Evolutionary conservation across 2,329 filamentous ascomycete genomes (phyloP), one percentile per base, ranked within the genome.

Genomic region (Aspergillus versicolor): DNA sequence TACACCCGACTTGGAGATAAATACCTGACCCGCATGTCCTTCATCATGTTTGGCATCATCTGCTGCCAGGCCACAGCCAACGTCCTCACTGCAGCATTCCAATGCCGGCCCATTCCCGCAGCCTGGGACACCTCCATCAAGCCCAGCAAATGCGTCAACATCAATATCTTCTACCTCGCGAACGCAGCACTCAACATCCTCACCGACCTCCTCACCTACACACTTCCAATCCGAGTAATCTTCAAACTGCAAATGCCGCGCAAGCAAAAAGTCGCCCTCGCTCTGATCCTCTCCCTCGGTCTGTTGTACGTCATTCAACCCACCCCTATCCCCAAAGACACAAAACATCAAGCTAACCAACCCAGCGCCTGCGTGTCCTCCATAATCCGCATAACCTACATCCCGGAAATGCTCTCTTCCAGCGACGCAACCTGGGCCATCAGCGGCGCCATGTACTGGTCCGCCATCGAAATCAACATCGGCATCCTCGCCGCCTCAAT

Each of bases 131-230:
- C 63, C n/a, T 62, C 61, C 15, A 62, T 70, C 5, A 30, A 8
- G 27, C 41, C 68, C 0, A 58, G 78, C 60, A 57, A 66, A n/a
- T 83, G 81, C 56, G 70, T 83, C 53, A 68, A 75, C 53, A 73
- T 86, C 59, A 76, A 80, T 2, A 71, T 73, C 0, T 81, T 84
- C 50, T 76, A 84, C 27, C 75, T 83, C 30, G 77, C 77, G 37
- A 77, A 84, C 37, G 83, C 84, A 2, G 79, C 82, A 27, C 77
- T 85, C 60, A 87, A 87, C 68, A 85, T 85, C 46, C 64, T 81
- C 43, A 85, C 83, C 6, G 84, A 88, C 67, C 77, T 87, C 43
- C 65, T 81, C 11, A 77, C 82, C n/a, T 81, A 82, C 37, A 65
- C 80, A 0, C 70, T 85, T 3, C 82, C 82, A 1, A 77, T 84